Evolutionary conservation across 257 asterid genomes (phyloP), one percentile per base, ranked within the genome.

Genomic region (Voacanga thouarsii): DNA sequence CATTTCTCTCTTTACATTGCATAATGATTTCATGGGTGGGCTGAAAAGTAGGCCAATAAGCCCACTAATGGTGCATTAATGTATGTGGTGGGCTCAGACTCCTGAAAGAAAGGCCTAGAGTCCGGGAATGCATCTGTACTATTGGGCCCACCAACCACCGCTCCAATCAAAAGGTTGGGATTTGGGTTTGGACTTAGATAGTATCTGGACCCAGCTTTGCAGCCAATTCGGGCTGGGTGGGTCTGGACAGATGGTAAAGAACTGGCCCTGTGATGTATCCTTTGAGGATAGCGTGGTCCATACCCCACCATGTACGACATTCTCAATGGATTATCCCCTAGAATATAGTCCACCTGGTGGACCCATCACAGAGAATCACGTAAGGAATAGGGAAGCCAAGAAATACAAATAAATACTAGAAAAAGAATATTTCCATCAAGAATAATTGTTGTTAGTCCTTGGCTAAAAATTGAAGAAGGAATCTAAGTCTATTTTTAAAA

Each of bases 221-320:
- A 92, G 8, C 83, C 84, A 6, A 92, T 92, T 16, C 23, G 92
- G 76, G 75, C 55, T 1, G 97, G 95, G 79, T 92, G 97, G 79
- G 83, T 80, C 2, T 57, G 81, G 4, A 91, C 30, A 0, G 97
- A 91, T 9, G 97, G 97, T 44, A 91, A 79, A 0, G 96, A 91
- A 71, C 97, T 92, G 11, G 81, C 97, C 68, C 97, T 81, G 76
- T 92, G 97, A 80, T 92, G 97, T 69, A 92, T 92, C 86, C 97
- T 87, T 72, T 75, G 81, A 0, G 97, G 97, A 72, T 86, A 92
- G 45, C 56, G 95, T 26, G 86, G 51, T 1, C 97, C 97, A 23
- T 89, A 93, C 63, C 97, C 97, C 72, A 93, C 97, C 97, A 93
- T 91, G 86, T 91, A 93, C 19, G 97, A 93, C 88, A 89, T 91